phyloP scores from a whole-genome alignment of 2,329 filamentous ascomycete species.

The Coniosporium tulheliwenetii region DNA sequence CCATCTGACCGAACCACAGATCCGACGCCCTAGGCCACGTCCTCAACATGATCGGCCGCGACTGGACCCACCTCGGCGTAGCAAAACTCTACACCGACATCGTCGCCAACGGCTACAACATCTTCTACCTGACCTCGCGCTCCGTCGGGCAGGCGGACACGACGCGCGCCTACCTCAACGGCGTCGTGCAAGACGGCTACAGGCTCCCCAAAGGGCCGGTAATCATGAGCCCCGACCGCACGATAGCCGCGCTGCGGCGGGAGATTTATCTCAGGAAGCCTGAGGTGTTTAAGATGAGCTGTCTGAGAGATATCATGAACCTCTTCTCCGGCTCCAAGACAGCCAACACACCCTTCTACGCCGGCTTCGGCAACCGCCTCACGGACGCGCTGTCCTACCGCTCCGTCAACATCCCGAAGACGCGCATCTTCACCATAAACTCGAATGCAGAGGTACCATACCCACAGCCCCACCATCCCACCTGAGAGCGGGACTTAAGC shows the following conservation, averaged over 20 bases:
- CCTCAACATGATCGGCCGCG: conserved; percentile 87
- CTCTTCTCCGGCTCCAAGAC: conserved; percentile 48
- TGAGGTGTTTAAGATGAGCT: conserved; percentile 99
- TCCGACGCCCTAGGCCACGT: conserved; percentile 90
- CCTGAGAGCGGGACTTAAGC: no score
- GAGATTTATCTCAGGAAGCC: conserved; percentile 94
- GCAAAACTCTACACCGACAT: conserved; percentile 97
- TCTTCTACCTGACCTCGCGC: conserved; percentile 91
- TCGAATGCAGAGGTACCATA: conserved; percentile 77
- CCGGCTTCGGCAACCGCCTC: conserved; percentile 89
- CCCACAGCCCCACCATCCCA: no score
- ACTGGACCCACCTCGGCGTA: conserved; percentile 95
- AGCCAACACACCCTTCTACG: conserved; percentile 76
- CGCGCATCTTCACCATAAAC: conserved; percentile 96
- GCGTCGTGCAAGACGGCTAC: conserved; percentile 77
- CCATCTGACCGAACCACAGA: conserved; percentile 10
- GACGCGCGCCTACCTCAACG: conserved; percentile 77
- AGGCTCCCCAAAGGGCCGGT: conserved; percentile 78
- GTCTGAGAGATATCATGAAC: conserved; percentile 80
- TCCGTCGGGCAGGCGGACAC: conserved; percentile 88
- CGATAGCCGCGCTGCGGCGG: conserved; percentile 78
- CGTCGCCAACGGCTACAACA: conserved; percentile 89
- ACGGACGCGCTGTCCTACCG: conserved; percentile 95
- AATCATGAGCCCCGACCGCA: conserved; percentile 87
- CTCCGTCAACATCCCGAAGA: conserved; percentile 86